Base-by-base conservation (phyloP, 108 stramenopile species). In the Epipyxis sp. region DNA sequence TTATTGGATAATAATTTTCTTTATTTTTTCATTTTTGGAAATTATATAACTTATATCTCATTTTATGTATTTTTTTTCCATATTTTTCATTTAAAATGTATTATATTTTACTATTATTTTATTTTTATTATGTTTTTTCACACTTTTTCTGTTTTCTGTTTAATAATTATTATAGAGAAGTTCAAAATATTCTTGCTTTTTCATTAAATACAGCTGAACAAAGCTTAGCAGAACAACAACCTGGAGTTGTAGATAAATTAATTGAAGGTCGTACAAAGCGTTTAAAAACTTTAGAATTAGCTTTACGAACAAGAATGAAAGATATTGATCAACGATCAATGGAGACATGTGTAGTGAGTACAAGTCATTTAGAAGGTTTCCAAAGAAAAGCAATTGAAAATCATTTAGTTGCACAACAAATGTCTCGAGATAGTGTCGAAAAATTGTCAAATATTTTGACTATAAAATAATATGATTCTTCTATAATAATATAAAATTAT, bases 261-360 rank as follows among this genome's bases (percentile, higher is more conserved):
- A 25, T 65, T 3, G 61, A 65, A 32, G 25, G 61, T 10, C 61
- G 61, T 35, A 25, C 20, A 35, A 16, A 32, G 20, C 61, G 61
- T 32, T 32, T 65, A 6, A 29, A 65, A 37, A 3, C 3, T 10
- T 3, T 65, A 32, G 61, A 65, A 32, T 32, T 35, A 25, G 3
- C 6, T 3, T 65, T 32, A 16, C 20, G 35, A 25, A 37, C 30
- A 6, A 65, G 34, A 25, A 29, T 65, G 61, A 65, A 65, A 65
- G 61, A 65, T 65, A 32, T 65, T 3, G 61, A 65, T 3, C 61
- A 65, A 65, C 61, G 61, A 3, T 65, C 61, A 13, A 3, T 37
- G 61, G 61, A 65, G 35, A 65, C 61, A 13, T 65, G 61, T 32
- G 61, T 32, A 13, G 61, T 65, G 6, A 65, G 35, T 32, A 35